These are phyloP conservation scores for Dothidotthia symphoricarpi DNA, from an alignment of 2,329 filamentous ascomycete species.

Conservation along the genomic window DNA sequence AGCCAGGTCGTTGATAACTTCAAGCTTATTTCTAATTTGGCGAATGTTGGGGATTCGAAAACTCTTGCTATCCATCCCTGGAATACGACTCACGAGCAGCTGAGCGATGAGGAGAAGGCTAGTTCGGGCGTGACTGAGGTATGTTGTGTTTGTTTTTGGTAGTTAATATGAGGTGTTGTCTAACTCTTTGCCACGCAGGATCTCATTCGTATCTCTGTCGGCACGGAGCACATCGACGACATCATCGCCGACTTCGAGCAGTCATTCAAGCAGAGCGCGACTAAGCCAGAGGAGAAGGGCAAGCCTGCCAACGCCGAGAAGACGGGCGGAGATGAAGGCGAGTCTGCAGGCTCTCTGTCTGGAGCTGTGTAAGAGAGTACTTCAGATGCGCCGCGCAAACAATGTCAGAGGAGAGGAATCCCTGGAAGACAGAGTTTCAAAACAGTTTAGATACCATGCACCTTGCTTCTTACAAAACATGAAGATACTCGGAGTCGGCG, in stretches of 20 bases:
- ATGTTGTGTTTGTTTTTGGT: constrained; percentile 10
- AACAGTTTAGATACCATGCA: no score
- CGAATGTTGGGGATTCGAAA: constrained; percentile 95
- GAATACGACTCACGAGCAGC: constrained; percentile 92
- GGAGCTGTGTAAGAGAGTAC: constrained; percentile 28
- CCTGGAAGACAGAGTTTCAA: no score
- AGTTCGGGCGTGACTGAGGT: constrained; percentile 79
- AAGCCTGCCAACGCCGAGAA: constrained; percentile 34
- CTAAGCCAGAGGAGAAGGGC: constrained; percentile 43
- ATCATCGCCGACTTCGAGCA: constrained; percentile 96
- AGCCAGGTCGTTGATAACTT: constrained; percentile 89
- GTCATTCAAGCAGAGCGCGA: constrained; percentile 65
- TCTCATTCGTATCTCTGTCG: constrained; percentile 90
- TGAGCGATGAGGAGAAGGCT: constrained; percentile 75
- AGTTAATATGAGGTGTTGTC: no score
- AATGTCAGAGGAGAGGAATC: no score
- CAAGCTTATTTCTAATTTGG: constrained; percentile 91
- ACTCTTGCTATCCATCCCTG: constrained; percentile 93
- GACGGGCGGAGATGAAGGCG: constrained; percentile 26
- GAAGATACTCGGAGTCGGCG: no score
- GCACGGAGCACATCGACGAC: constrained; percentile 95
- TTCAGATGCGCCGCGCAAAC: no score
- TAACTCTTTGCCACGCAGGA: constrained; percentile 53
- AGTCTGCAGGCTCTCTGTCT: constrained; percentile 29
- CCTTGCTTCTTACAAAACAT: no score